Percentiles rank a stretch among this genome's conserved stretches.
phyloP scores from a whole-genome alignment of 257 asterid genomes.

The Forsythia suspensa region DNA sequence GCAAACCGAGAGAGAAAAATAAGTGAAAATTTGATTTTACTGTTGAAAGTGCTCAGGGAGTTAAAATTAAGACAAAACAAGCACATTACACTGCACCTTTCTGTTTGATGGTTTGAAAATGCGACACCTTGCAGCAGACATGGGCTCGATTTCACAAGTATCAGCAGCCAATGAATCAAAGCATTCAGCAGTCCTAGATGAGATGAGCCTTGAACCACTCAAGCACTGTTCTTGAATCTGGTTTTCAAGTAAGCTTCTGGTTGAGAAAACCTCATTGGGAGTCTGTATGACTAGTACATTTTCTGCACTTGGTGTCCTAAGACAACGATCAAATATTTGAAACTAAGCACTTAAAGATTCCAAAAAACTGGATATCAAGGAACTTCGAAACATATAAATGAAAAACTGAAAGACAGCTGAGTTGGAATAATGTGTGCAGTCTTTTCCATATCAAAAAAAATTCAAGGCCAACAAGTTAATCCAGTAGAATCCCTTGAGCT shows the following conservation, averaged over 20 bases:
- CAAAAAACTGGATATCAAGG: neutral
- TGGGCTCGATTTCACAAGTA: constrained; percentile 47
- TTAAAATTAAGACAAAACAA: constrained; percentile 3
- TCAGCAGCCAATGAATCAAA: constrained; percentile 49
- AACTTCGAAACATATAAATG: constrained; percentile 3
- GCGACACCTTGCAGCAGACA: constrained; percentile 89
- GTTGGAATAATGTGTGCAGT: neutral
- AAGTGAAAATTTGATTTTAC: neutral
- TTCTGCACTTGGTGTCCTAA: constrained; percentile 77
- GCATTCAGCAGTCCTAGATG: constrained; percentile 50
- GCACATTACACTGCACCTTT: constrained; percentile 45
- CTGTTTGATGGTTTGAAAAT: constrained; percentile 46
- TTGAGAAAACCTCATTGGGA: constrained; percentile 62
- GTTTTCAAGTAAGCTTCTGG: constrained; percentile 52
- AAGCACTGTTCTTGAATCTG: constrained; percentile 58
- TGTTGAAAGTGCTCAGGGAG: neutral
- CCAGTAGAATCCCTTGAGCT: neutral
- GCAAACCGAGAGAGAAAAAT: neutral
- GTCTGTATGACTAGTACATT: constrained; percentile 78
- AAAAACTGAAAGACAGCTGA: neutral
- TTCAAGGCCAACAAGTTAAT: neutral
- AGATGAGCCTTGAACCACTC: constrained; percentile 67
- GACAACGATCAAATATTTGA: constrained; percentile 22
- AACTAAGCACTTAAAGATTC: constrained; percentile 11
- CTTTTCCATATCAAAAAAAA: neutral